These are phyloP conservation scores for Paracorniculantispora psalliotae DNA, from an alignment of 2,329 filamentous ascomycete genomes.

Conservation along the genomic window DNA sequence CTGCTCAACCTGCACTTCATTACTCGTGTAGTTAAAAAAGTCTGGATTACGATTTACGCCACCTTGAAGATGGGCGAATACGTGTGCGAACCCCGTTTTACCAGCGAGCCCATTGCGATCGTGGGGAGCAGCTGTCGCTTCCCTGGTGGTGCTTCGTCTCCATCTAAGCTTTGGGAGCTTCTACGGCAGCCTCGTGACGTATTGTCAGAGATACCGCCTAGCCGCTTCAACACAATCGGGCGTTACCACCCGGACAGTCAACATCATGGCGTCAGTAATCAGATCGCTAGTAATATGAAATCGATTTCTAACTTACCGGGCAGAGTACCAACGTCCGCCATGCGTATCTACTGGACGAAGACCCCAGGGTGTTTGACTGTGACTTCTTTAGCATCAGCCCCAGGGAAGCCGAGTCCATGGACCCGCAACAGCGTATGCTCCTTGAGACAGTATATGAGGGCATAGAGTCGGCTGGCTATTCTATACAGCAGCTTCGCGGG, in stretches of 20 bases:
- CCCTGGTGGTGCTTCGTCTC: background rate
- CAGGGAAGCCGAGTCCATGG: background rate
- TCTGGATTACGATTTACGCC: too few relatives aligned
- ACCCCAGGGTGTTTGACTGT: background rate
- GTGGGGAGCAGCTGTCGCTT: background rate
- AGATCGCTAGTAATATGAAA: too few relatives aligned
- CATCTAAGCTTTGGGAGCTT: background rate
- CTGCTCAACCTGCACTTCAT: too few relatives aligned
- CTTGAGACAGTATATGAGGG: background rate
- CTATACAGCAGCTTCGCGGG: constrained; percentile 14
- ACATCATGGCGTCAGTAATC: too few relatives aligned
- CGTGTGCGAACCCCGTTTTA: too few relatives aligned
- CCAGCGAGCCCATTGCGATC: background rate
- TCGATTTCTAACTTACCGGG: too few relatives aligned
- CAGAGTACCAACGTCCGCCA: background rate
- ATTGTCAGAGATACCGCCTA: background rate
- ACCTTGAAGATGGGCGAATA: too few relatives aligned
- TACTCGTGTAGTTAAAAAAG: too few relatives aligned
- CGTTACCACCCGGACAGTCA: too few relatives aligned
- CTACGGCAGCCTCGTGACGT: background rate
- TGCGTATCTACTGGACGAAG: background rate
- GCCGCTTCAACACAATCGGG: too few relatives aligned
- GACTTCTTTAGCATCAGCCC: background rate
- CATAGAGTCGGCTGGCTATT: constrained; percentile 8
- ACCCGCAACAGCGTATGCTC: background rate